Percentiles rank a stretch among this genome's conserved stretches.
phyloP scores from a whole-genome alignment of 2,329 filamentous ascomycete species.

The Xylariales sp. region DNA sequence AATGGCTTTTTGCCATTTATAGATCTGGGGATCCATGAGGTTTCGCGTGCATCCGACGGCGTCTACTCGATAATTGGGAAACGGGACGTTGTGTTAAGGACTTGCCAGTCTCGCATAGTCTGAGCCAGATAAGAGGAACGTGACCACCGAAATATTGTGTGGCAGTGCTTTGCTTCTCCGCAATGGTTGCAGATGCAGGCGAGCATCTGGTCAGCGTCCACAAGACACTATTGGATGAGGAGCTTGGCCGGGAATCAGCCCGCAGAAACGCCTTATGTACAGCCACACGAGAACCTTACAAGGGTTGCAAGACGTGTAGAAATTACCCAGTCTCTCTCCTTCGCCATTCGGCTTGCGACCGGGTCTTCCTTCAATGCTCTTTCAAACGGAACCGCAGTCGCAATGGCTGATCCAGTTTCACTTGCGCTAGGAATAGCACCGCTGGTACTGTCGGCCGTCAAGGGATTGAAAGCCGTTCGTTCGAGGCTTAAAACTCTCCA shows the following conservation, averaged over 20 bases:
- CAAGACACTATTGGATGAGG: neutral
- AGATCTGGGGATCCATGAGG: neutral
- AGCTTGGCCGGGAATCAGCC: neutral
- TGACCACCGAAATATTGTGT: neutral
- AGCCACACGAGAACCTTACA: neutral
- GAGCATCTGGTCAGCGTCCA: neutral
- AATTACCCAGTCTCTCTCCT: neutral
- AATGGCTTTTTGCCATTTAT: slow-evolving; percentile 11
- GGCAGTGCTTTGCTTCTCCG: slow-evolving; percentile 6
- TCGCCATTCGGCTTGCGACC: neutral
- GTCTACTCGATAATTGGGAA: neutral
- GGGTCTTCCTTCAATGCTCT: neutral
- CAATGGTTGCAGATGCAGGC: slow-evolving; percentile 6
- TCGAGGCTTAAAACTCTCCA: slow-evolving; percentile 36
- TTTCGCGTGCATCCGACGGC: neutral
- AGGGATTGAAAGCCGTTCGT: slow-evolving; percentile 27
- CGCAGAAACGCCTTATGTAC: neutral
- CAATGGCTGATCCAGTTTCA: slow-evolving; percentile 33
- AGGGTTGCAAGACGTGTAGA: neutral
- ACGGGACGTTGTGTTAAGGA: neutral
- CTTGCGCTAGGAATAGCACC: slow-evolving; percentile 38
- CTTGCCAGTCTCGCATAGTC: neutral
- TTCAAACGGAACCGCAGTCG: no score
- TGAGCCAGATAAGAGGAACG: neutral
- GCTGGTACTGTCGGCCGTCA: slow-evolving; percentile 31